Base-by-base conservation (phyloP, 345 rosid genomes). In the Turnera subulata region DNA sequence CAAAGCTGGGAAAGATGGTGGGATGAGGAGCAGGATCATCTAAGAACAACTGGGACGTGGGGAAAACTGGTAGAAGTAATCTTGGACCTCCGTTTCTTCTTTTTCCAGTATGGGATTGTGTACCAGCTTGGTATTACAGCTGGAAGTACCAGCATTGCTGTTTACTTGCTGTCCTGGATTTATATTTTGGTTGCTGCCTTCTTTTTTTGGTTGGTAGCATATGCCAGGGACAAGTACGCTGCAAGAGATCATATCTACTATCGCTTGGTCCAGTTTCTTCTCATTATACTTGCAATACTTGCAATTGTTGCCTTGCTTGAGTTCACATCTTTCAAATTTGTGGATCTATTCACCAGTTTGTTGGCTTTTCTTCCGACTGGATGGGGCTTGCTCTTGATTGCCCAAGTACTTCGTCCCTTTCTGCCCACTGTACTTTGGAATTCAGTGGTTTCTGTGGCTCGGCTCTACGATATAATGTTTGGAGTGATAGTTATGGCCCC, bases 1-100 rank as follows among this genome's bases (percentile, higher is more conserved):
- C 84, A 90, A 72, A 83, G 93, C 70, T 90, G 97, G 97, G 88
- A 84, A 72, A 77, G 84, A 22, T 90, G 97, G 97, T 90, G 97
- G 97, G 59, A 73, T 33, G 97, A 90, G 73, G 97, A 90, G 71
- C 97, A 90, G 73, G 95, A 87, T 51, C 97, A 90, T 75, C 69
- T 90, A 56, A 81, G 75, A 69, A 80, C 89, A 42, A 87, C 97
- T 58, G 93, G 95, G 35, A 66, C 82, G 4, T 83, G 83, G 93
- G 97, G 95, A 46, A 90, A 83, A 79, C 33, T 83, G 18, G 46
- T 76, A 55, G 97, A 90, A 82, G 76, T 87, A 35, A 53, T 87
- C 61, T 72, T 90, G 73, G 90, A 90, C 70, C 97, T 90, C 22
- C 95, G 97, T 20, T 90, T 82, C 80, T 90, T 90, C 85, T 82